Base-by-base conservation (phyloP, 192 early-diverging fungal species). In the Mortierella antarctica region DNA sequence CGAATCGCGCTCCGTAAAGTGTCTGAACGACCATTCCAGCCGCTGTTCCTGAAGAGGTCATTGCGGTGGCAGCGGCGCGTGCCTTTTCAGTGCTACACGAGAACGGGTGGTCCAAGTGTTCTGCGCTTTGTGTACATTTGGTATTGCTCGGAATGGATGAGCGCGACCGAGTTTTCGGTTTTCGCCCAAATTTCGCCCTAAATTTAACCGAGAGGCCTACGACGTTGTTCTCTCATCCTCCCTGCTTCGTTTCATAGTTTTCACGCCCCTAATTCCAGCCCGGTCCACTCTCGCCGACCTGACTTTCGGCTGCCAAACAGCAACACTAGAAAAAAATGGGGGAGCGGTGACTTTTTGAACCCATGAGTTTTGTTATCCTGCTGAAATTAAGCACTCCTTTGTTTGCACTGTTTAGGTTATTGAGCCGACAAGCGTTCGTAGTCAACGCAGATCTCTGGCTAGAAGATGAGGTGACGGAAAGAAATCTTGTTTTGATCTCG, bases 381-480 rank as follows among this genome's bases (percentile, higher is more conserved):
- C 31, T 2, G 31, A 31, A 31, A 31, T 31, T 31, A 31, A 31
- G 31, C 31, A 31, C 31, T 31, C 31, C 3, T 31, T 31, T 31
- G 31, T 31, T 31, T 31, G 31, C 31, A 31, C 31, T 31, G 31
- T 31, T 31, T 40, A 68, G 66, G n/a, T 13, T 18, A 21, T 17
- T 68, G 5, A 78, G 79, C 54, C 65, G 62, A 21, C 85, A 84
- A 10, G 82, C 83, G 10, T 83, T 83, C 50, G 73, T 88, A 10
- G 84, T 85, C 21, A 73, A 84, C 48, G 83, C 80, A 18, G 86
- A 88, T 64, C 71, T 84, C 15, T 88, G 86, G 86, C 57, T 80
- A n/a, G 84, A 82, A 21, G 86, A 88, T 47, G 76, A 68, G 23
- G 53, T 57, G 13, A 62, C 86, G 14, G 83, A 88, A 51, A 63